A percentile compares a stretch with the other conserved stretches of the same genome.
Conservation (phyloP, 2,329 filamentous ascomycete genomes). For the Paraconiothyrium sp. region DNA sequence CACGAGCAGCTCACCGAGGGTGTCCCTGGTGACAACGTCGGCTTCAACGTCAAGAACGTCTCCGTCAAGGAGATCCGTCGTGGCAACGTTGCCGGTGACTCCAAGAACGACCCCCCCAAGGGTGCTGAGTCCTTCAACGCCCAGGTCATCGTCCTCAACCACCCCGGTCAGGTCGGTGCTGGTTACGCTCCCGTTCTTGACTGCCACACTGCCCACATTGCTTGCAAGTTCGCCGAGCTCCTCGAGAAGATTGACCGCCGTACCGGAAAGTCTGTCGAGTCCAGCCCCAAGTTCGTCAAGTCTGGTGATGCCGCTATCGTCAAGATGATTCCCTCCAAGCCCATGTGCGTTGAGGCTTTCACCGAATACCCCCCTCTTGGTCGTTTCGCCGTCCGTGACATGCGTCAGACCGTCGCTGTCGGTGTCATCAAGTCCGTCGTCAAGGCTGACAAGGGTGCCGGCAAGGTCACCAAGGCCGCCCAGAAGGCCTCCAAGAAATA, state of each 20-base stretch:
- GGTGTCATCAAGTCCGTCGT: slow-evolving; percentile 84
- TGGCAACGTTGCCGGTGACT: slow-evolving; percentile 99
- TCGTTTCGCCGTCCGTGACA: slow-evolving; percentile 99
- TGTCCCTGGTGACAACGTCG: slow-evolving; percentile 99
- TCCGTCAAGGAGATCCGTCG: slow-evolving; percentile 99
- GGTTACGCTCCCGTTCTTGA: slow-evolving; percentile 99
- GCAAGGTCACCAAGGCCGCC: slow-evolving; percentile 62
- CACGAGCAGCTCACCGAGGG: slow-evolving; percentile 98
- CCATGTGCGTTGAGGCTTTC: slow-evolving; percentile 99
- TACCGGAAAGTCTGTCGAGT: slow-evolving; percentile 97
- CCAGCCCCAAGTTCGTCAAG: slow-evolving; percentile 99
- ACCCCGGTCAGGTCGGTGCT: slow-evolving; percentile 99
- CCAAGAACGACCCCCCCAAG: slow-evolving; percentile 97
- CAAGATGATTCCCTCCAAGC: slow-evolving; percentile 99
- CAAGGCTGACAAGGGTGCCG: slow-evolving; percentile 59
- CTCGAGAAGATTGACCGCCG: slow-evolving; percentile 99
- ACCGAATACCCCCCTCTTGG: slow-evolving; percentile 99
- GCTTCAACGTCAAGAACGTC: slow-evolving; percentile 99
- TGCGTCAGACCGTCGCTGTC: slow-evolving; percentile 83
- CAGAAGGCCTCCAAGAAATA: slow-evolving; percentile 55
- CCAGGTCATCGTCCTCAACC: slow-evolving; percentile 99
- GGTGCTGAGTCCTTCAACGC: slow-evolving; percentile 95
- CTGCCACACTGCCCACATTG: slow-evolving; percentile 99
- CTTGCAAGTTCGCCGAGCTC: slow-evolving; percentile 99
- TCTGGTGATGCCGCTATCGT: slow-evolving; percentile 99